These are phyloP conservation scores for Aphanomyces stellatus DNA, from an alignment of 352 stramenopile genomes.

Conservation along the genomic window DNA sequence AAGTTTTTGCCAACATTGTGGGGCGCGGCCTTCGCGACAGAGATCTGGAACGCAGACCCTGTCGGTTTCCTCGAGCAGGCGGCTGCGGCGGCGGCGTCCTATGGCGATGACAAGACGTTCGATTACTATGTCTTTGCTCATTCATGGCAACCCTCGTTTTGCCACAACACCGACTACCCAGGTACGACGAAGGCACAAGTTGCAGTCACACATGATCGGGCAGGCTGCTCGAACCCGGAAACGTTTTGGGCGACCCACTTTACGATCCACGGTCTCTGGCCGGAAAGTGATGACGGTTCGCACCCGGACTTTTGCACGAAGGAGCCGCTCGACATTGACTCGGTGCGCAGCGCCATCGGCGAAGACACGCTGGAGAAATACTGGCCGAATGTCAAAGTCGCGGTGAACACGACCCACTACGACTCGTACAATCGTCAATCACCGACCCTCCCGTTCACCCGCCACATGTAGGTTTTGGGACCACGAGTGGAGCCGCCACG, in stretches of 20 bases:
- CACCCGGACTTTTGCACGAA: conserved; percentile 69
- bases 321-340: conserved; percentile 56
- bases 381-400: conserved; percentile 84
- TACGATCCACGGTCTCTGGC: conserved; percentile 86
- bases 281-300: conserved; percentile 49
- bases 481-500: conserved; percentile 92
- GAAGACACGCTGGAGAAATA: conserved; percentile 61
- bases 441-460: conserved; percentile 21
- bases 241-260: conserved; percentile 77
- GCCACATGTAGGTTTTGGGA: conserved; percentile 84
- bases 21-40: background rate
- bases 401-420: conserved; percentile 22
- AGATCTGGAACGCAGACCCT: background rate
- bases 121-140: conserved; percentile 88
- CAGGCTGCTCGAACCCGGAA: conserved; percentile 54
- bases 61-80: background rate
- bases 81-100: conserved; percentile 14
- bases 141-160: conserved; percentile 87
- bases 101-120: too few species aligned
- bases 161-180: conserved; percentile 33
- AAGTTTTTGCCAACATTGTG: too few species aligned
- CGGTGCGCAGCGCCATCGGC: conserved; percentile 55
- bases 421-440: conserved; percentile 28
- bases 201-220: conserved; percentile 27
- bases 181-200: background rate